phyloP scores from a whole-genome alignment of 1,139 yeast species.

The Lodderomyces orthopsilosis region DNA sequence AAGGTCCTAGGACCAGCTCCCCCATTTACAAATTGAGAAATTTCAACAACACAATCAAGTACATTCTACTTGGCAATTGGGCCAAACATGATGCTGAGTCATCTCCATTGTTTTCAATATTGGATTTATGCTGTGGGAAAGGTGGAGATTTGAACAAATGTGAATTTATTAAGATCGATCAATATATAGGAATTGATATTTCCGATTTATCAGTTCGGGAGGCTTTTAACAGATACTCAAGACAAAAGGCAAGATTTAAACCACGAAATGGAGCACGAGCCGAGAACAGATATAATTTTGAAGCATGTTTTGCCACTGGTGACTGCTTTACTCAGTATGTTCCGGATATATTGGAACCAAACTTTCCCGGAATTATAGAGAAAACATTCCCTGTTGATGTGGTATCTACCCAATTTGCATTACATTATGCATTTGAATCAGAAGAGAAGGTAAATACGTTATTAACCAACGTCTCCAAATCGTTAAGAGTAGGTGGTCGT shows the following conservation, averaged over 20 bases:
- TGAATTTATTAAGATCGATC: constrained; percentile 68
- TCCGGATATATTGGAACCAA: constrained; percentile 69
- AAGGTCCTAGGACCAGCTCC: constrained; percentile 64
- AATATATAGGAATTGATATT: constrained; percentile 87
- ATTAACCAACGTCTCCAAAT: constrained; percentile 70
- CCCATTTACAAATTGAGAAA: constrained; percentile 84
- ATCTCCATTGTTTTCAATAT: constrained; percentile 31
- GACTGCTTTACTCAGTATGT: constrained; percentile 78
- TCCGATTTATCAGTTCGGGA: constrained; percentile 86
- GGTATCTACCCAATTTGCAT: constrained; percentile 85
- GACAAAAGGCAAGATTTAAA: constrained; percentile 40
- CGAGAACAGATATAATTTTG: constrained; percentile 52
- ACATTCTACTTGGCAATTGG: constrained; percentile 74
- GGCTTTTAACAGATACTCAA: constrained; percentile 70
- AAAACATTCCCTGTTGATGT: constrained; percentile 81
- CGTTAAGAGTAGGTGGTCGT: constrained; percentile 76
- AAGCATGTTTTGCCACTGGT: constrained; percentile 83
- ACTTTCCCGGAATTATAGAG: constrained; percentile 48
- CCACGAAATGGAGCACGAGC: constrained; percentile 30
- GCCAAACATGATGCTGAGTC: constrained; percentile 47
- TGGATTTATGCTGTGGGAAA: constrained; percentile 95
- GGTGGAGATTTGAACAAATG: constrained; percentile 96
- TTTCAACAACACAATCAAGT: constrained; percentile 89
- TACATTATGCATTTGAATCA: constrained; percentile 91
- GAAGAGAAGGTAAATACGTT: constrained; percentile 76